These are phyloP conservation scores for Hansenula lynferdii DNA, from an alignment of 1,139 yeast species.

Conservation along the genomic window DNA sequence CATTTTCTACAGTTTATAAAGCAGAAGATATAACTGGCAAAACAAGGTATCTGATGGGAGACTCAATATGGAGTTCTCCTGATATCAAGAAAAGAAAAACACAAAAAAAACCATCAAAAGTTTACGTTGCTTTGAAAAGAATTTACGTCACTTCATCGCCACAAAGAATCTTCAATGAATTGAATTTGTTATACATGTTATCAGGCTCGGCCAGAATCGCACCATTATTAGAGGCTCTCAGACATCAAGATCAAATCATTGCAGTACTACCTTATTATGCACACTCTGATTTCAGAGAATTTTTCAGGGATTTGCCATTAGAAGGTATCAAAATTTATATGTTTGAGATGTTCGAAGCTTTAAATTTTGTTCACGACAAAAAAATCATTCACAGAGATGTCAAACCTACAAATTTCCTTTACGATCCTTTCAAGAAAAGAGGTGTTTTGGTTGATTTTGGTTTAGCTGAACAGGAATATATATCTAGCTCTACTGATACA, in stretches of 20 bases:
- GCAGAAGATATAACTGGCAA: conserved; percentile 53
- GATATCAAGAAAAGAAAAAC: conserved; percentile 35
- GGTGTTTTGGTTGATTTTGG: conserved; percentile 25
- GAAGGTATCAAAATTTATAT: conserved; percentile 78
- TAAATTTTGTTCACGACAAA: conserved; percentile 55
- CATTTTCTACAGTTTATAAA: conserved; percentile 81
- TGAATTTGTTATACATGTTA: conserved; percentile 66
- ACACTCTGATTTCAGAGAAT: conserved; percentile 87
- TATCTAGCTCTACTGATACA: conserved; percentile 10
- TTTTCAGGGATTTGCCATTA: conserved; percentile 74
- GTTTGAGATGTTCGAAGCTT: conserved; percentile 61
- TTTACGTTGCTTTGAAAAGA: conserved; percentile 85
- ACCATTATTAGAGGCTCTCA: conserved; percentile 80
- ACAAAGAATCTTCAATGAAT: conserved; percentile 80
- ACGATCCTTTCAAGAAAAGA: conserved; percentile 35
- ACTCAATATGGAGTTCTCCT: conserved; percentile 84
- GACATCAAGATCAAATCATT: conserved; percentile 87
- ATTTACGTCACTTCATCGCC: conserved; percentile 97
- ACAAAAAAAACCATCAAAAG: conserved; percentile 31
- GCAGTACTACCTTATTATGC: conserved; percentile 91
- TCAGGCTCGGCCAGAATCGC: conserved; percentile 74
- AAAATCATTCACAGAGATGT: conserved; percentile 73
- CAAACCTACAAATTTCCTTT: conserved; percentile 70
- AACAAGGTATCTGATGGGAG: conserved; percentile 84
- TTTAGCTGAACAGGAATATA: conserved; percentile 20